Evolutionary conservation across 2,329 filamentous ascomycete genomes (phyloP).

Genomic region (Corniculantispora saksenae): DNA sequence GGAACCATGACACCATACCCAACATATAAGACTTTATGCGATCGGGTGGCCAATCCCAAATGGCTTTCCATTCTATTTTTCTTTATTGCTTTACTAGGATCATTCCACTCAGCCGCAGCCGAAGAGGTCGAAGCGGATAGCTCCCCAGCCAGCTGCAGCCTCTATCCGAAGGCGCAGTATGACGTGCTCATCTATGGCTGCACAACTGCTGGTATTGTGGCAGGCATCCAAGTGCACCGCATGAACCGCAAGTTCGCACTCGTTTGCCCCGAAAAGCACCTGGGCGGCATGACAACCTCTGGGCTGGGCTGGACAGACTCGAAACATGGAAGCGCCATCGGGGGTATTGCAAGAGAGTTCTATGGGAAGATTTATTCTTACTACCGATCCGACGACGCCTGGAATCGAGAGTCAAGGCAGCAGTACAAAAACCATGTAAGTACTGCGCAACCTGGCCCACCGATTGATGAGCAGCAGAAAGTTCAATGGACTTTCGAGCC

Average conservation of each 20-base stretch:
- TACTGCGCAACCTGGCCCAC: conserved; percentile 11
- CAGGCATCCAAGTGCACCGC: conserved; percentile 7
- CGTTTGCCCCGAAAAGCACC: conserved; percentile 1
- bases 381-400: neutral
- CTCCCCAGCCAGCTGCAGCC: neutral
- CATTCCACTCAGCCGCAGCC: neutral
- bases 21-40: neutral
- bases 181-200: conserved; percentile 19
- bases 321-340: conserved; percentile 11
- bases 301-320: conserved; percentile 18
- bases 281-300: conserved; percentile 16
- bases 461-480: conserved; percentile 1
- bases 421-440: neutral
- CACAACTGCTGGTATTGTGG: conserved; percentile 11
- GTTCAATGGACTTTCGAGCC: conserved; percentile 19
- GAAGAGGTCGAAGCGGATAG: neutral
- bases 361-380: conserved; percentile 9
- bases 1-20: neutral
- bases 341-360: conserved; percentile 18
- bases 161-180: conserved; percentile 5
- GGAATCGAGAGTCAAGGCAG: neutral
- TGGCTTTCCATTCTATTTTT: neutral
- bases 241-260: conserved; percentile 13
- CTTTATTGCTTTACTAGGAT: neutral
- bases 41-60: neutral